phyloP scores from a whole-genome alignment of 139 green algal genomes.

The Micractinium conductrix region DNA sequence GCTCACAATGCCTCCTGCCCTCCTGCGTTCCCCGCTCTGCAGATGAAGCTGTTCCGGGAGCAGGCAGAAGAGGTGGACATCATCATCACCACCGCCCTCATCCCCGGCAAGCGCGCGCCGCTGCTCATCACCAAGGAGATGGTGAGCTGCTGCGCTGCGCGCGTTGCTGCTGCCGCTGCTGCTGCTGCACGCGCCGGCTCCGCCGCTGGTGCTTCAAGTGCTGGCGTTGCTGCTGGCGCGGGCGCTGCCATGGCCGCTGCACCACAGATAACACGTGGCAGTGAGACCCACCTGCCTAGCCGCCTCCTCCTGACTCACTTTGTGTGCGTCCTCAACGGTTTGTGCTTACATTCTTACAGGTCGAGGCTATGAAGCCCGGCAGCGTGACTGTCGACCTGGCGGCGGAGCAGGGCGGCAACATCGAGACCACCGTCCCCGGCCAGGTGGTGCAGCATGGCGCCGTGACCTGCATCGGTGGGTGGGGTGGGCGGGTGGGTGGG shows the following conservation, averaged over 20 bases:
- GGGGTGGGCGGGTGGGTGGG: no score
- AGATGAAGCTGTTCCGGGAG: conserved; percentile 70
- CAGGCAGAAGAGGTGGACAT: conserved; percentile 92
- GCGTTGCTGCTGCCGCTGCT: no score
- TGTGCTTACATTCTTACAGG: no score
- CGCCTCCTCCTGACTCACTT: no score
- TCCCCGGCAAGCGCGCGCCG: conserved; percentile 86
- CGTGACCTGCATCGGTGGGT: conserved; percentile 86
- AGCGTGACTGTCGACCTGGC: conserved; percentile 90
- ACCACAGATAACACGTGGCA: no score
- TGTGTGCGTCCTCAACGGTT: no score
- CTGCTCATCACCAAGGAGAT: conserved; percentile 85
- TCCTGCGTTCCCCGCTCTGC: not conserved
- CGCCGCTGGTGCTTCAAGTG: no score
- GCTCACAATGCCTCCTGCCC: not conserved
- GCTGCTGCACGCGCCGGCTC: no score
- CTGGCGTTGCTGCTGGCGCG: no score
- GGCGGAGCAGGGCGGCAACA: conserved; percentile 82
- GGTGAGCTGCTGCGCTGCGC: no score
- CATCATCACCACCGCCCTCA: conserved; percentile 90
- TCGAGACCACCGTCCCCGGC: conserved; percentile 63
- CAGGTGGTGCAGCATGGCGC: conserved; percentile 56
- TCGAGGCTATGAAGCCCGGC: conserved; percentile 85
- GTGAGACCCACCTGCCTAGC: no score
- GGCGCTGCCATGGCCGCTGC: no score